These are phyloP conservation scores for Axilococcus clingmanii DNA, from an alignment of 139 green algal genomes.

Conservation along the genomic window DNA sequence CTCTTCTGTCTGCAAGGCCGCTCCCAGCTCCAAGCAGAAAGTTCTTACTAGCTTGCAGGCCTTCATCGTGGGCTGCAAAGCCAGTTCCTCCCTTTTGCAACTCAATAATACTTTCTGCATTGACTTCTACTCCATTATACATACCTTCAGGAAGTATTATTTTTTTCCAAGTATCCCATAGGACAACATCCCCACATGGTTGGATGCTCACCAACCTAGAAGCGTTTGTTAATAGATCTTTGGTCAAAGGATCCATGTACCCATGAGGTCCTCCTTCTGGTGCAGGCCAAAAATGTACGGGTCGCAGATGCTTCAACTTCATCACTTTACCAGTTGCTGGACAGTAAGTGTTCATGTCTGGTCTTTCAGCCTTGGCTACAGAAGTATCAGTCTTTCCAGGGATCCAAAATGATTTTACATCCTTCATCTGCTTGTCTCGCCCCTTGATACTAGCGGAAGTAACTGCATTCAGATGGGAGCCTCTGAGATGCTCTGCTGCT, in stretches of 20 bases:
- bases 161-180: conserved; percentile 65
- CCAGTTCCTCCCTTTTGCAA: conserved; percentile 63
- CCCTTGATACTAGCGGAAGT: conserved; percentile 46
- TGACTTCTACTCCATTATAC: conserved; percentile 43
- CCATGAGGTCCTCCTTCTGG: conserved; percentile 31
- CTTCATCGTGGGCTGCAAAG: conserved; percentile 64
- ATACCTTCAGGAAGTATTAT: conserved; percentile 66
- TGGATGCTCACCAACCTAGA: conserved; percentile 69
- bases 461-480: conserved; percentile 23
- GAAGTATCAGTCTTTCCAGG: conserved; percentile 42
- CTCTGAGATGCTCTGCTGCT: conserved; percentile 38
- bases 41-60: conserved; percentile 39
- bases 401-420: conserved; percentile 74
- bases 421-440: conserved; percentile 59
- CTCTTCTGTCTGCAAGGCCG: conserved; percentile 61
- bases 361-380: conserved; percentile 47
- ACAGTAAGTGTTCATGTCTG: conserved; percentile 60
- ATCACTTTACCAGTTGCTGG: conserved; percentile 74
- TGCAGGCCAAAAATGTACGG: conserved; percentile 45
- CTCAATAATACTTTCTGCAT: conserved; percentile 60
- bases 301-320: conserved; percentile 55
- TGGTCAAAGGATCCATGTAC: conserved; percentile 81
- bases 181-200: conserved; percentile 69
- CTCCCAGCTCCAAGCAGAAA: conserved; percentile 56
- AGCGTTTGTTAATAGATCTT: conserved; percentile 76